Conservation (phyloP, 495 filamentous ascomycete species). For the Xylaria castorea region DNA sequence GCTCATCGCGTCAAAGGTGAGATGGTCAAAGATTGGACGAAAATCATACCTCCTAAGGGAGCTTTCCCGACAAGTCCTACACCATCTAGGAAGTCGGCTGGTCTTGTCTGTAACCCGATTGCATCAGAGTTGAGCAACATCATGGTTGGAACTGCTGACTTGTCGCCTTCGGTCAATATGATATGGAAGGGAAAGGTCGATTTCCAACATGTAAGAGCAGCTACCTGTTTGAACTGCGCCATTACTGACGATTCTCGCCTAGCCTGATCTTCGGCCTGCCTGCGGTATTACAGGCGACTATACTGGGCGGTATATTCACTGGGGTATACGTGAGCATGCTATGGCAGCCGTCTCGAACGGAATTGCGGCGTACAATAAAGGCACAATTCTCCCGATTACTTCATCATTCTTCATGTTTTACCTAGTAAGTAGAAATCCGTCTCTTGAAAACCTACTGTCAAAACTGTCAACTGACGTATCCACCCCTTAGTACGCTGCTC, state of each 20-base stretch:
- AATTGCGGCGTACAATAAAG: constrained; percentile 57
- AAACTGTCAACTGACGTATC: neutral
- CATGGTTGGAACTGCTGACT: constrained; percentile 66
- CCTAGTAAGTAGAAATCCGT: constrained; percentile 32
- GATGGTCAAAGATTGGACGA: constrained; percentile 51
- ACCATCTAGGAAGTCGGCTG: constrained; percentile 56
- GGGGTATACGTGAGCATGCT: constrained; percentile 61
- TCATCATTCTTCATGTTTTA: constrained; percentile 69
- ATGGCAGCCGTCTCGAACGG: constrained; percentile 62
- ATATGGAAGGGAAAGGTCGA: constrained; percentile 60
- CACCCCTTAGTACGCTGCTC: constrained; percentile 55
- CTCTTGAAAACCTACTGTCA: neutral
- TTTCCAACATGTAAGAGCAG: constrained; percentile 56
- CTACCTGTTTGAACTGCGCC: neutral
- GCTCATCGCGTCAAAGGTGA: constrained; percentile 53
- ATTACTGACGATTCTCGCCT: constrained; percentile 16
- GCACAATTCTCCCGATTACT: constrained; percentile 60
- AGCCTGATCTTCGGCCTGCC: constrained; percentile 52
- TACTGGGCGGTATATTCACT: constrained; percentile 61
- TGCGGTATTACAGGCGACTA: constrained; percentile 59
- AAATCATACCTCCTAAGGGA: constrained; percentile 47
- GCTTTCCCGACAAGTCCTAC: constrained; percentile 55
- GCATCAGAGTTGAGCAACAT: constrained; percentile 54
- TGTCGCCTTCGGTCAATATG: constrained; percentile 65
- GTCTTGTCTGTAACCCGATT: constrained; percentile 59